A percentile compares a stretch with the other conserved stretches of the same genome.
These are phyloP conservation scores for Coemansia sp. DNA, from an alignment of 192 early-diverging fungal species.

Conservation along the genomic window DNA sequence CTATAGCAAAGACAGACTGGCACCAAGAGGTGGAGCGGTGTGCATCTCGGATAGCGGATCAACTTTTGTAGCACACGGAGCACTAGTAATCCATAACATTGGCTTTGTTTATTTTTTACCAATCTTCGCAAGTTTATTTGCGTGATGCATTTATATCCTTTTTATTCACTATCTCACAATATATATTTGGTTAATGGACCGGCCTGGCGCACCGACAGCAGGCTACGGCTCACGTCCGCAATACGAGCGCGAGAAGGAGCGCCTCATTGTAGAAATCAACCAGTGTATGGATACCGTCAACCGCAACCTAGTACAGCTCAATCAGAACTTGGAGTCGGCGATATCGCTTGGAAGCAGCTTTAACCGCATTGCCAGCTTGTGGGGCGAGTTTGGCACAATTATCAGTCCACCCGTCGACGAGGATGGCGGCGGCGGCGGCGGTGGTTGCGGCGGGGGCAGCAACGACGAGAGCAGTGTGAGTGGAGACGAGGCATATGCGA, in stretches of 20 bases:
- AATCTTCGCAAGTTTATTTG: background rate
- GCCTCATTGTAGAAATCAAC: slow-evolving; percentile 45
- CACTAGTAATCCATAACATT: background rate
- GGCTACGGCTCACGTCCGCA: slow-evolving; percentile 21
- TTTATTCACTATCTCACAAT: too few relatives aligned
- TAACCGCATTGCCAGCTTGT: slow-evolving; percentile 32
- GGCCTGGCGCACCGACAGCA: slow-evolving; percentile 17
- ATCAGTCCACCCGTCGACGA: slow-evolving; percentile 33
- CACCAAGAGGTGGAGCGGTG: slow-evolving; percentile 19
- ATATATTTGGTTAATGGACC: slow-evolving; percentile 30
- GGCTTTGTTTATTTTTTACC: background rate
- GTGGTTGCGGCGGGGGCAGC: background rate
- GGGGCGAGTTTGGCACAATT: slow-evolving; percentile 45
- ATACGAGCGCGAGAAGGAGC: slow-evolving; percentile 49
- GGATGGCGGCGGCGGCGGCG: background rate
- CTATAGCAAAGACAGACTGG: slow-evolving; percentile 21
- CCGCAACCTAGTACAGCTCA: slow-evolving; percentile 40
- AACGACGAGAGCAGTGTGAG: background rate
- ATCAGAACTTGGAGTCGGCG: slow-evolving; percentile 47
- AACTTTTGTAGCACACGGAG: background rate
- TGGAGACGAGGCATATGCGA: background rate
- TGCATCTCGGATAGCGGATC: slow-evolving; percentile 10
- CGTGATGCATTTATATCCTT: too few relatives aligned
- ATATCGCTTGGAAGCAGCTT: slow-evolving; percentile 40
- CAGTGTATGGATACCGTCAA: slow-evolving; percentile 43